Conservation (phyloP, 1,284 basidiomycete species). For the Trichosporon asahii region DNA sequence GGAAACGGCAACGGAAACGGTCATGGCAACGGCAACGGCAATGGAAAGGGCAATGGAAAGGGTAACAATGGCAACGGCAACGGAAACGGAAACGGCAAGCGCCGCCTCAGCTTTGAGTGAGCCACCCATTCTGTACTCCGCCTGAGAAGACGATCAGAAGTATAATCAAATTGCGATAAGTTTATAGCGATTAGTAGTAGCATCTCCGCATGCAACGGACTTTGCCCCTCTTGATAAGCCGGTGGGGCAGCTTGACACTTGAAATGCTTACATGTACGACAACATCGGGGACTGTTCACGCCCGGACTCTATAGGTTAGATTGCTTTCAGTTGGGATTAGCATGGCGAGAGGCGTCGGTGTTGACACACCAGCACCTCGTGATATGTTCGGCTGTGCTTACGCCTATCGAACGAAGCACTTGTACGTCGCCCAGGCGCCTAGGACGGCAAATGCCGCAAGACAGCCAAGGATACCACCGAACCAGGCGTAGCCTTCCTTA, state of each 20-base stretch:
- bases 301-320: not conserved
- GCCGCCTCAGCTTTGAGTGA: not conserved
- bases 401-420: conserved; percentile 17
- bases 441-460: conserved; percentile 73
- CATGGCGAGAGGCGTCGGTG: not conserved
- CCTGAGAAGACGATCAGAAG: no score
- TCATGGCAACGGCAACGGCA: not conserved
- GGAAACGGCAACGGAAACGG: not conserved
- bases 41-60: no score
- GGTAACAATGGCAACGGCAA: not conserved
- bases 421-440: conserved; percentile 69
- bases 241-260: not conserved
- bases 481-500: conserved; percentile 62
- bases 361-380: not conserved
- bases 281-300: not conserved
- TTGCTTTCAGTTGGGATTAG: not conserved
- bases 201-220: not conserved
- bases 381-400: not conserved
- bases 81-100: not conserved
- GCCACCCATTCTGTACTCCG: no score
- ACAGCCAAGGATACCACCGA: conserved; percentile 73
- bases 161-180: no score
- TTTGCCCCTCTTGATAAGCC: not conserved
- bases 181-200: not conserved
- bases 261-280: not conserved